phyloP scores from a whole-genome alignment of 768 basidiomycete genomes.

The Mycena galericulata region DNA sequence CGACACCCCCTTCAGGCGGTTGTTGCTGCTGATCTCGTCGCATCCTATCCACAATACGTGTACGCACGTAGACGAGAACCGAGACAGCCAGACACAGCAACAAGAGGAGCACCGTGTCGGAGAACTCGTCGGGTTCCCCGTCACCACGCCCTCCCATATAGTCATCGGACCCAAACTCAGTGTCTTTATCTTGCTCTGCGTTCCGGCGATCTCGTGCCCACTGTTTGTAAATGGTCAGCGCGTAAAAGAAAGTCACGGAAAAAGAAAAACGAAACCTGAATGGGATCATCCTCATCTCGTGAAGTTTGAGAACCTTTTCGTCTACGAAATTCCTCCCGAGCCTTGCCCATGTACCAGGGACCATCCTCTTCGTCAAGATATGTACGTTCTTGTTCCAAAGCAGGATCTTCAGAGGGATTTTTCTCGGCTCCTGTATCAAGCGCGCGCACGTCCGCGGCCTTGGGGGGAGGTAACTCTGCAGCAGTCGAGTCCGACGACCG shows the following conservation, averaged over 20 bases:
- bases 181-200: constrained; percentile 78
- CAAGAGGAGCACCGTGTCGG: constrained; percentile 85
- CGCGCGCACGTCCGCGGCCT: constrained; percentile 50
- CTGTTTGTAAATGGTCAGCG: constrained; percentile 46
- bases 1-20: constrained; percentile 51
- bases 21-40: constrained; percentile 70
- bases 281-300: constrained; percentile 75
- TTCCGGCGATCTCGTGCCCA: constrained; percentile 84
- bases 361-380: constrained; percentile 68
- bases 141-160: constrained; percentile 82
- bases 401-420: constrained; percentile 40
- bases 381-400: constrained; percentile 49
- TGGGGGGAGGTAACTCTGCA: constrained; percentile 26
- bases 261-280: constrained; percentile 64
- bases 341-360: constrained; percentile 87
- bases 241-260: neutral
- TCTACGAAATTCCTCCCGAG: constrained; percentile 80
- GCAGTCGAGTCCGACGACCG: neutral
- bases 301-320: constrained; percentile 58
- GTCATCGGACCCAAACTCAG: constrained; percentile 85
- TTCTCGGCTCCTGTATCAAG: constrained; percentile 52
- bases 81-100: constrained; percentile 80
- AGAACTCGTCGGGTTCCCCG: constrained; percentile 76
- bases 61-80: constrained; percentile 81
- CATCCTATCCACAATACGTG: constrained; percentile 79